Evolutionary conservation across 495 filamentous ascomycete genomes (phyloP).

Genomic region (Geoglossum glabrum): DNA sequence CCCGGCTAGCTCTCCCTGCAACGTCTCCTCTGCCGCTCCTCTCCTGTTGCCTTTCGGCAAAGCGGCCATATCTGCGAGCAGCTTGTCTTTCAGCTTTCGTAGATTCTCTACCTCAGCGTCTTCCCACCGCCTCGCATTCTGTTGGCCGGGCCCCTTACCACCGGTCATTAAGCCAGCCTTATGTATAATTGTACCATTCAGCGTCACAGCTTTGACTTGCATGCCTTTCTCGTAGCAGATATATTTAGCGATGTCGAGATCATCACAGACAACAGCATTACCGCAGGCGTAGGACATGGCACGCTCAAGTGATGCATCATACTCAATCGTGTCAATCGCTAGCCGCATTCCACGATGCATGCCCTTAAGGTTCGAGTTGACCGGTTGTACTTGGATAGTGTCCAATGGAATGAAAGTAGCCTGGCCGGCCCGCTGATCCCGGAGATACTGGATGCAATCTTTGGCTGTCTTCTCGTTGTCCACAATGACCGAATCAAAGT

Average conservation of each 20-base stretch:
- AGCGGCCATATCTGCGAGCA: slow-evolving; percentile 47
- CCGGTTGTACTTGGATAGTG: slow-evolving; percentile 80
- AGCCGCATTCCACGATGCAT: slow-evolving; percentile 68
- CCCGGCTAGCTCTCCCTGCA: slow-evolving; percentile 61
- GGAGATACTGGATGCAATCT: slow-evolving; percentile 85
- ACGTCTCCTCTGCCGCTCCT: slow-evolving; percentile 52
- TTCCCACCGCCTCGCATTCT: slow-evolving; percentile 65
- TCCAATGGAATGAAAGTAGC: slow-evolving; percentile 89
- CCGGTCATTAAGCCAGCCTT: slow-evolving; percentile 97
- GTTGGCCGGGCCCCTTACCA: slow-evolving; percentile 54
- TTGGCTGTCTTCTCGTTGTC: slow-evolving; percentile 87
- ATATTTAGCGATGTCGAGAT: slow-evolving; percentile 61
- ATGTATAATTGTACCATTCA: slow-evolving; percentile 86
- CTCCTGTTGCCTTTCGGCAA: slow-evolving; percentile 57
- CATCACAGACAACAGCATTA: slow-evolving; percentile 89
- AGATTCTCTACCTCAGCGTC: slow-evolving; percentile 74
- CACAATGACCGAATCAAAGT: slow-evolving; percentile 90
- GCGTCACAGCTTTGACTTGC: slow-evolving; percentile 80
- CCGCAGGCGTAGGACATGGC: slow-evolving; percentile 91
- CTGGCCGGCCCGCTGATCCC: slow-evolving; percentile 66
- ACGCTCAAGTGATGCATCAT: slow-evolving; percentile 66
- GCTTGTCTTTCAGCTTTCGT: slow-evolving; percentile 46
- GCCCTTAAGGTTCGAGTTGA: slow-evolving; percentile 78
- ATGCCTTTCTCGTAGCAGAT: slow-evolving; percentile 72
- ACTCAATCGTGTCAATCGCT: slow-evolving; percentile 92